Percentiles rank a stretch among this genome's conserved stretches.
Evolutionary conservation across 768 basidiomycete genomes (phyloP).

Genomic region (Amyloporia xantha): DNA sequence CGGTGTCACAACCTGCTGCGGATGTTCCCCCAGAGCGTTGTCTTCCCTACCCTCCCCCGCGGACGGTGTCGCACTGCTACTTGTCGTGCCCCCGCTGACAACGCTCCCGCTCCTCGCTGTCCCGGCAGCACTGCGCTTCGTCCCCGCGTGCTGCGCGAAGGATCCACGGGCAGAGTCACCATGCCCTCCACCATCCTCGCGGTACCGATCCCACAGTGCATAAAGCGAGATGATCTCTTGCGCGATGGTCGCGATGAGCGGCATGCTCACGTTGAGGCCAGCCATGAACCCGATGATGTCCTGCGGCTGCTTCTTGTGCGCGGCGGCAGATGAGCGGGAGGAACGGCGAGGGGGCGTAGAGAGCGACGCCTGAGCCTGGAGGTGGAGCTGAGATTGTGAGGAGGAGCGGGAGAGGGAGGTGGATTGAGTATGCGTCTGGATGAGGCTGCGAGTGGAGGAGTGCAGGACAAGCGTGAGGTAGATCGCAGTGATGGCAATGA

Average conservation of each 20-base stretch:
- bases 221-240: conserved; percentile 92
- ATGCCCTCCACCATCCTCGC: conserved; percentile 47
- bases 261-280: conserved; percentile 77
- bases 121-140: conserved; percentile 20
- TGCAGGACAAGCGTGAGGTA: conserved; percentile 83
- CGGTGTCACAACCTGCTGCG: conserved; percentile 42
- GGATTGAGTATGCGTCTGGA: conserved; percentile 32
- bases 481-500: conserved; percentile 88
- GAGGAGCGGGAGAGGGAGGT: conserved; percentile 11
- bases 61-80: conserved; percentile 25
- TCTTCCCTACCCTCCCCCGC: conserved; percentile 12
- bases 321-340: conserved; percentile 41
- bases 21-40: conserved; percentile 17
- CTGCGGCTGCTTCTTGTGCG: conserved; percentile 36
- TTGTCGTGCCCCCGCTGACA: conserved; percentile 21
- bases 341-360: conserved; percentile 41
- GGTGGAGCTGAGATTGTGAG: conserved; percentile 8
- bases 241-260: conserved; percentile 73
- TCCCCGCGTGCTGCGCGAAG: conserved; percentile 14
- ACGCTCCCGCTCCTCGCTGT: conserved; percentile 19
- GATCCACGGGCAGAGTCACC: conserved; percentile 17
- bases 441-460: conserved; percentile 41
- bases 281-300: conserved; percentile 82
- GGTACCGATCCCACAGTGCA: conserved; percentile 81
- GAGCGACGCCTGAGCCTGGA: neutral